These are phyloP conservation scores for Backusella mclennaniae DNA, from an alignment of 192 early-diverging fungal species.

Conservation along the genomic window DNA sequence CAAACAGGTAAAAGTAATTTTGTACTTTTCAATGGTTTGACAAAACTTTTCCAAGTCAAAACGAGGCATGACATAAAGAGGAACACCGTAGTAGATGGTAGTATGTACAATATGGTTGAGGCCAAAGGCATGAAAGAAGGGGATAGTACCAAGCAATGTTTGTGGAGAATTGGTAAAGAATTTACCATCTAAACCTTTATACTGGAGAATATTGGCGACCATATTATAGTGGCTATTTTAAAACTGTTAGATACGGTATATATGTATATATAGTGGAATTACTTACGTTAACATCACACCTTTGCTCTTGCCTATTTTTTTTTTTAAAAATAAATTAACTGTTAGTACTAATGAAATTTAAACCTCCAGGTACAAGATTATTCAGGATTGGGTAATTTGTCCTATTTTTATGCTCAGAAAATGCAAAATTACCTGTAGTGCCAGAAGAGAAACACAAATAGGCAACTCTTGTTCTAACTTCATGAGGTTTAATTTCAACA, in stretches of 20 bases:
- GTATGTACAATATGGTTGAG: constrained; percentile 12
- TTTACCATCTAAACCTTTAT: constrained; percentile 27
- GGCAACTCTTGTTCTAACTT: constrained; percentile 23
- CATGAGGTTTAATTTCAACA: constrained; percentile 17
- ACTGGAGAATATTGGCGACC: constrained; percentile 18
- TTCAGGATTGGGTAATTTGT: not conserved
- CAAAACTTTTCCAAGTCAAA: constrained; percentile 61
- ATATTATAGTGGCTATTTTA: constrained; percentile 26
- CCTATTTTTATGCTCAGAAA: not conserved
- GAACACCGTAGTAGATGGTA: constrained; percentile 20
- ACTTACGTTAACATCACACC: constrained; percentile 31
- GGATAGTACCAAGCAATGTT: constrained; percentile 17
- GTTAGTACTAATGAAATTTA: not conserved
- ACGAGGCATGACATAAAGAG: constrained; percentile 58
- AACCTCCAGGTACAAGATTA: not conserved
- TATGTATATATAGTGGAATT: constrained; percentile 52
- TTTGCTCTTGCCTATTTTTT: constrained; percentile 8
- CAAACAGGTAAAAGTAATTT: constrained; percentile 72
- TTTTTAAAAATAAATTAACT: not conserved
- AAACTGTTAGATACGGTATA: constrained; percentile 59
- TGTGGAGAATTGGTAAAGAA: constrained; percentile 33
- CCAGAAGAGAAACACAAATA: constrained; percentile 32
- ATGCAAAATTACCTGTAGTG: constrained; percentile 21
- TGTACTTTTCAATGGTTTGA: constrained; percentile 69
- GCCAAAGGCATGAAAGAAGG: constrained; percentile 35